phyloP scores from a whole-genome alignment of 768 basidiomycete species.

The Mrakia blollopis region DNA sequence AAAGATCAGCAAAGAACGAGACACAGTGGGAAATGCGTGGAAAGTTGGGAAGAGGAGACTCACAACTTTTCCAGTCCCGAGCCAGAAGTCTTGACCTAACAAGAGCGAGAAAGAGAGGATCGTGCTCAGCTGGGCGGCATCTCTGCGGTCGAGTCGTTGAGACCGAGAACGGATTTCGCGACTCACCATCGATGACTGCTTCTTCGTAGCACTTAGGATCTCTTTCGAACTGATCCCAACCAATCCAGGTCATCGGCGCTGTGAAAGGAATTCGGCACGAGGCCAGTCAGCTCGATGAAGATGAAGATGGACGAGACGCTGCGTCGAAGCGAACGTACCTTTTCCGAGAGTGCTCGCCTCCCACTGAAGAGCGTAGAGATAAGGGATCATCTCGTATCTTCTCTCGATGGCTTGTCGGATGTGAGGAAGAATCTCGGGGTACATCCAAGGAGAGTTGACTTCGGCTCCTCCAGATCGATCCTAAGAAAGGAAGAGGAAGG shows the following conservation, averaged over 20 bases:
- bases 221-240: conserved; percentile 40
- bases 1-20: too few relatives aligned
- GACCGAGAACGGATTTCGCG: too few relatives aligned
- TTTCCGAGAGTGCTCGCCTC: background rate
- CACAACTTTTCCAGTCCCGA: conserved; percentile 40
- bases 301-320: too few relatives aligned
- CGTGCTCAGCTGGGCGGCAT: background rate
- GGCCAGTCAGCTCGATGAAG: too few relatives aligned
- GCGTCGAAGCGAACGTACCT: too few relatives aligned
- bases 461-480: conserved; percentile 9
- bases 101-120: background rate
- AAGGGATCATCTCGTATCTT: conserved; percentile 44
- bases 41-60: too few relatives aligned
- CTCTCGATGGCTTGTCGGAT: conserved; percentile 38
- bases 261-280: too few relatives aligned
- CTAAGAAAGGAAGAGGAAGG: too few relatives aligned
- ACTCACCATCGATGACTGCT: conserved; percentile 37
- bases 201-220: conserved; percentile 41
- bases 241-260: conserved; percentile 41
- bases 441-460: conserved; percentile 31
- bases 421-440: conserved; percentile 41
- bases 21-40: too few relatives aligned
- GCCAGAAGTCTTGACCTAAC: conserved; percentile 42
- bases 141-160: too few relatives aligned
- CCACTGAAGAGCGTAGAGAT: conserved; percentile 35